A percentile compares a stretch with the other conserved stretches of the same genome.
phyloP scores from a whole-genome alignment of 2,329 filamentous ascomycete species.

The Parafenestella ontariensis region DNA sequence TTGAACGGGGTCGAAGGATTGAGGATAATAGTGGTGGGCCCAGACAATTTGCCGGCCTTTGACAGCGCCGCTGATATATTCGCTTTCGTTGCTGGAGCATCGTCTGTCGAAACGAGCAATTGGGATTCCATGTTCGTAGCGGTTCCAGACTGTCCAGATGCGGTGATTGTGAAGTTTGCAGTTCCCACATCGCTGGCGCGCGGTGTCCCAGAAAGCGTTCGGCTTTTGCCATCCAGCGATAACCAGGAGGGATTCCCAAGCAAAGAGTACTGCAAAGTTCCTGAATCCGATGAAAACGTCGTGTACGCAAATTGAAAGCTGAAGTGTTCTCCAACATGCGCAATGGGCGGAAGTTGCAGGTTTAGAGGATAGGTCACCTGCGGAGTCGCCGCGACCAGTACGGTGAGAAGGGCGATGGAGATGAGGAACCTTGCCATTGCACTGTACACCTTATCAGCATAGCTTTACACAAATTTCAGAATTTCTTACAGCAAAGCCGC shows the following conservation, averaged over 20 bases:
- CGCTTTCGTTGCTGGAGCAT: slow-evolving; percentile 61
- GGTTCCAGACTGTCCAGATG: slow-evolving; percentile 70
- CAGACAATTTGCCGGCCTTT: slow-evolving; percentile 63
- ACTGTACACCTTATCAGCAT: slow-evolving; percentile 17
- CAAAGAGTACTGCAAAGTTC: slow-evolving; percentile 70
- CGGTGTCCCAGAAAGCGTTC: slow-evolving; percentile 76
- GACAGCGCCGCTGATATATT: slow-evolving; percentile 66
- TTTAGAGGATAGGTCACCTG: slow-evolving; percentile 75
- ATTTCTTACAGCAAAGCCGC: slow-evolving; percentile 26
- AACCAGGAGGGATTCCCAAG: slow-evolving; percentile 75
- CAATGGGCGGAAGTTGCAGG: slow-evolving; percentile 81
- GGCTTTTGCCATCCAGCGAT: slow-evolving; percentile 68
- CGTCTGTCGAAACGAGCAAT: slow-evolving; percentile 70
- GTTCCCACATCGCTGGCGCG: slow-evolving; percentile 63
- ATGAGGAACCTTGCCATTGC: slow-evolving; percentile 24
- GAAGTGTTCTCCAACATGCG: slow-evolving; percentile 71
- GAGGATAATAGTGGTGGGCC: slow-evolving; percentile 63
- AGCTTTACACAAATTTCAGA: not conserved
- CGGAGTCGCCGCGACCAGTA: slow-evolving; percentile 36
- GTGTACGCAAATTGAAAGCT: slow-evolving; percentile 74
- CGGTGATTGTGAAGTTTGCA: slow-evolving; percentile 70
- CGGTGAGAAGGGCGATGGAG: slow-evolving; percentile 22
- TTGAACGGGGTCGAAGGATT: slow-evolving; percentile 45
- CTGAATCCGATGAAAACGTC: slow-evolving; percentile 71
- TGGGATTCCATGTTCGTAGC: slow-evolving; percentile 68